Percentiles rank a stretch among this genome's conserved stretches.
phyloP scores from a whole-genome alignment of 495 filamentous ascomycete species.

The Neurospora cerealis region DNA sequence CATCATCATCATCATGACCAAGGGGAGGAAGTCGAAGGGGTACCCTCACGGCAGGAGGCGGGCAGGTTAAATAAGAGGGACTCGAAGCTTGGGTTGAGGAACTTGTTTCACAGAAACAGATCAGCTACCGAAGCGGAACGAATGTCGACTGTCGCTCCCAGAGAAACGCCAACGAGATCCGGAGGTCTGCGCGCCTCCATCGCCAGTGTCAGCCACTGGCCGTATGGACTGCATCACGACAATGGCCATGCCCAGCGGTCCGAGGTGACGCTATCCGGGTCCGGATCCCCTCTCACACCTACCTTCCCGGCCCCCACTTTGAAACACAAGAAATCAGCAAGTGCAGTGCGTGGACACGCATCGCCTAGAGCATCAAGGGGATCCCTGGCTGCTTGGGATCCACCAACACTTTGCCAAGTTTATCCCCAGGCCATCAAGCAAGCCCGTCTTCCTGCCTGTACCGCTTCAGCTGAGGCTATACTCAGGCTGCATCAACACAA shows the following conservation, averaged over 20 bases:
- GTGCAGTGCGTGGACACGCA: slow-evolving; percentile 16
- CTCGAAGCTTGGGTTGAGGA: slow-evolving; percentile 40
- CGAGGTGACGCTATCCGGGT: slow-evolving; percentile 24
- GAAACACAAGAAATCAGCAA: slow-evolving; percentile 30
- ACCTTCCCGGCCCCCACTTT: slow-evolving; percentile 10
- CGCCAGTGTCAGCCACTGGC: slow-evolving; percentile 33
- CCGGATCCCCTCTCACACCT: neutral
- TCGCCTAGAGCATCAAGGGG: slow-evolving; percentile 7
- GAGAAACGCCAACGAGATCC: slow-evolving; percentile 14
- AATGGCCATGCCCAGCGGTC: slow-evolving; percentile 22
- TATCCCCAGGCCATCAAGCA: slow-evolving; percentile 69
- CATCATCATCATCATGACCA: neutral
- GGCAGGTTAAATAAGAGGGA: slow-evolving; percentile 29
- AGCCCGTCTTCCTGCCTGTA: slow-evolving; percentile 41
- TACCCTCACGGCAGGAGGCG: slow-evolving; percentile 16
- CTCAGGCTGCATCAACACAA: slow-evolving; percentile 49
- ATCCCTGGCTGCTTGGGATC: slow-evolving; percentile 48
- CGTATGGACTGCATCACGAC: slow-evolving; percentile 22
- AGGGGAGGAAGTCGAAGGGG: slow-evolving; percentile 8
- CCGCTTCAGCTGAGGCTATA: slow-evolving; percentile 46
- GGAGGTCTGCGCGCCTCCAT: slow-evolving; percentile 34
- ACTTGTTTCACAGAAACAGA: slow-evolving; percentile 34
- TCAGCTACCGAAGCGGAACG: slow-evolving; percentile 17
- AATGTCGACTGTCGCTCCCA: slow-evolving; percentile 6
- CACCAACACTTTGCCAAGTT: slow-evolving; percentile 82